Base-by-base conservation (phyloP, 129 eudicot species). In the Flaveria trinervia region DNA sequence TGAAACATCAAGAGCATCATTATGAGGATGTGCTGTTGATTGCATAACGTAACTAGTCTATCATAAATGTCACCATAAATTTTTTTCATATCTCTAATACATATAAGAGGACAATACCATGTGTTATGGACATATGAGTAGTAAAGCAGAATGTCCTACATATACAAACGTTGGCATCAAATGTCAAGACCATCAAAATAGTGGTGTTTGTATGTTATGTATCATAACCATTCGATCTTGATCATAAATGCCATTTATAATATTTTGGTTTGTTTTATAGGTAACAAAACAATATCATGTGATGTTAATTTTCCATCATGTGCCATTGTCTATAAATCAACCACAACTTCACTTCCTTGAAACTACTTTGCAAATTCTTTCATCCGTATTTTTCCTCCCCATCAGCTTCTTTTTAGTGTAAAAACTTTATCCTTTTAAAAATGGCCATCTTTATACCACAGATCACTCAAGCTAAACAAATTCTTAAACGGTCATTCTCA, bases 401-500 rank as follows among this genome's bases (percentile, higher is more conserved):
- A n/a, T 52, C 20, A 16, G 23, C 60, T 3, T 52, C 23, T 52
- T 52, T 52, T 52, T 1, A 52, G 25, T 52, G 1, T 16, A 52
- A 52, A 52, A 8, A n/a, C 60, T 52, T 0, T 52, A 52, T 6
- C 22, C 10, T 52, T 11, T 5, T 1, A n/a, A n/a, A 52, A 52
- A 52, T 52, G 60, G 23, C 60, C 60, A 52, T 52, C 10, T 52
- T 52, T 52, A 16, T 52, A 8, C 25, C 60, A 16, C 9, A 2
- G 23, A 52, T 52, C 60, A 52, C 7, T 52, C 23, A n/a, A 52
- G 60, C 60, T 16, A 52, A 52, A 52, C 60, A n/a, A 52, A 7
- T 52, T 52, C 60, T 52, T 52, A 52, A 22, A n/a, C 60, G 60
- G n/a, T 52, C 60, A 52, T 52, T 52, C 23, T 52, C 60, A 16